Evolutionary conservation across 495 filamentous ascomycete species (phyloP), one percentile per base, ranked within the genome.

Genomic region (Penicillium bialowiezense): DNA sequence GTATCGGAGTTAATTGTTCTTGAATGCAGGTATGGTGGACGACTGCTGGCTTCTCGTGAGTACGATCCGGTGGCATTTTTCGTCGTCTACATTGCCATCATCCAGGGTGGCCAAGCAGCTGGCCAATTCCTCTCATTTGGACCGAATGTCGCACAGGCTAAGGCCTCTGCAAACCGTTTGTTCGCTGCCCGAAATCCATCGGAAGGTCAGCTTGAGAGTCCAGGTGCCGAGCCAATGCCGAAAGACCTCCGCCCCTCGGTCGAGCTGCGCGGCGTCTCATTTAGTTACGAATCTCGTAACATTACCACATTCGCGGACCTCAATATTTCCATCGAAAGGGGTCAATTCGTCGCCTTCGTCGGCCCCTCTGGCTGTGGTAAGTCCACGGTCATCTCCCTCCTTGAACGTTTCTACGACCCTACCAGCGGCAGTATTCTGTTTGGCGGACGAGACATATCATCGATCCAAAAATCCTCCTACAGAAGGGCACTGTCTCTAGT

Each of bases 321-420:
- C 6, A 57, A 58, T 23, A 18, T 71, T 2, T 43, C 32, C 4
- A 86, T 90, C 39, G 67, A 79, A 33, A 78, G 80, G 34, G 86
- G 87, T 1, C 76, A 85, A 50, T 86, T 80, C 48, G 80, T 78
- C 3, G 88, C 84, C 0, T 70, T 92, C 13, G 87, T 90, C 6
- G 88, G 88, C 2, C 69, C 84, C 0, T 83, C 77, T 0, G 88
- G 88, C 15, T 87, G 81, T 23, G 88, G 88, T 10, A 92, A 92
- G 56, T 84, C 79, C 1, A 88, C 82, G 13, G 71, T 86, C 18
- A 74, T 89, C 14, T 78, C 78, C 3, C 66, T 90, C 0, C 63
- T 90, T 1, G 83, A 86, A 64, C 43, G 76, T 17, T 86, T 88
- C 61, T 89, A 88, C 58, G 71, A 80, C 19, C 65, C 71, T 0